Evolutionary conservation across 2,329 filamentous ascomycete species (phyloP).

Genomic region (Diaporthe nobilis): DNA sequence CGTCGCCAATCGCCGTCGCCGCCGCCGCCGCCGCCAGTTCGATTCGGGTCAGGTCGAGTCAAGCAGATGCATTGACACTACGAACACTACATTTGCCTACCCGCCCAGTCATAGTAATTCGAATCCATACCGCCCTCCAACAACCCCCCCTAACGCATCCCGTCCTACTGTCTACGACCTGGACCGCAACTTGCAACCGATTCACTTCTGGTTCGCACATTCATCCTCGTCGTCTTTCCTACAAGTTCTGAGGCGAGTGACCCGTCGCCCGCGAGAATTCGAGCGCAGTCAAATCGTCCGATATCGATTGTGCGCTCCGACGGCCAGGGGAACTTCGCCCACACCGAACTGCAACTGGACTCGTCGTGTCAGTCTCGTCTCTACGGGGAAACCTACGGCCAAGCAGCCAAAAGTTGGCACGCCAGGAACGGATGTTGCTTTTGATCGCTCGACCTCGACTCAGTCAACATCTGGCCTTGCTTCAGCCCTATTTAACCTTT

Average conservation of each 20-base stretch:
- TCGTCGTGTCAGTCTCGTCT: constrained; percentile 17
- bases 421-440: constrained; percentile 14
- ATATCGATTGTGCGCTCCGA: constrained; percentile 21
- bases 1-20: constrained; percentile 1
- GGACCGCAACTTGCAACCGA: constrained; percentile 27
- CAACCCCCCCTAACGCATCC: background rate
- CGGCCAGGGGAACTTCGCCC: constrained; percentile 25
- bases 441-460: constrained; percentile 33
- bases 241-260: background rate
- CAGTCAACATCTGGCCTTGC: constrained; percentile 18
- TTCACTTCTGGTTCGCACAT: constrained; percentile 20
- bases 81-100: background rate
- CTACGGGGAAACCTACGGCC: constrained; percentile 11
- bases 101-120: constrained; percentile 35
- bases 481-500: constrained; percentile 22
- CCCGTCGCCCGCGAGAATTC: background rate
- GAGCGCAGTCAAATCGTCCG: constrained; percentile 23
- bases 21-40: constrained; percentile 1
- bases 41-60: constrained; percentile 28
- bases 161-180: constrained; percentile 7
- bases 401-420: constrained; percentile 29
- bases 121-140: constrained; percentile 20
- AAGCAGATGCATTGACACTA: constrained; percentile 30
- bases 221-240: background rate
- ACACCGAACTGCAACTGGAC: constrained; percentile 15